Conservation (phyloP, 148 eudicot genomes). For the Diospyros kaki region DNA sequence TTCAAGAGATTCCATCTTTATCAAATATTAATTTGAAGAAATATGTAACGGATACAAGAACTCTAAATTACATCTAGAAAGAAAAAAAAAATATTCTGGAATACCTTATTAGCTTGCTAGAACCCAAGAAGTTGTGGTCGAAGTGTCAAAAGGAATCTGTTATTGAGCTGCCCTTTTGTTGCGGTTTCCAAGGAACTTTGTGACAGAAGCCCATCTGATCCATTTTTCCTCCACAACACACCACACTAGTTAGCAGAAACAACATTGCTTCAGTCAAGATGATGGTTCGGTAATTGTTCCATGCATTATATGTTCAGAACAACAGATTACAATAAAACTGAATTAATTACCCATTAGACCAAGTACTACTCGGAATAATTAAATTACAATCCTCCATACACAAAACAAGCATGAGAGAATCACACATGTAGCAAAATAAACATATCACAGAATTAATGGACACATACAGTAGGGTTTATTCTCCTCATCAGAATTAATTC, state of each 20-base stretch:
- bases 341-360: background rate
- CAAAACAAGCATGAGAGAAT: background rate
- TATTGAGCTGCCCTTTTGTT: conserved; percentile 9
- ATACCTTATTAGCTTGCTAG: conserved; percentile 8
- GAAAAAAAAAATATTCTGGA: background rate
- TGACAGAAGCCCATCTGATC: background rate
- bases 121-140: conserved; percentile 20
- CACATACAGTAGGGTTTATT: conserved; percentile 18
- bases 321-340: background rate
- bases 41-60: too few species aligned
- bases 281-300: too few species aligned
- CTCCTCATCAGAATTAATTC: background rate
- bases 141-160: conserved; percentile 20
- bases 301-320: background rate
- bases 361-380: background rate
- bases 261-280: conserved; percentile 5
- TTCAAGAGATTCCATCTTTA: too few species aligned
- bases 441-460: background rate
- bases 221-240: background rate
- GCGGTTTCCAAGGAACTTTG: conserved; percentile 17
- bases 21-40: too few species aligned
- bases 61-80: too few species aligned
- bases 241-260: background rate
- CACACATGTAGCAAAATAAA: background rate
- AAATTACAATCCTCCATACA: background rate